phyloP scores from a whole-genome alignment of 345 rosid genomes.

The Luvunga scandens region DNA sequence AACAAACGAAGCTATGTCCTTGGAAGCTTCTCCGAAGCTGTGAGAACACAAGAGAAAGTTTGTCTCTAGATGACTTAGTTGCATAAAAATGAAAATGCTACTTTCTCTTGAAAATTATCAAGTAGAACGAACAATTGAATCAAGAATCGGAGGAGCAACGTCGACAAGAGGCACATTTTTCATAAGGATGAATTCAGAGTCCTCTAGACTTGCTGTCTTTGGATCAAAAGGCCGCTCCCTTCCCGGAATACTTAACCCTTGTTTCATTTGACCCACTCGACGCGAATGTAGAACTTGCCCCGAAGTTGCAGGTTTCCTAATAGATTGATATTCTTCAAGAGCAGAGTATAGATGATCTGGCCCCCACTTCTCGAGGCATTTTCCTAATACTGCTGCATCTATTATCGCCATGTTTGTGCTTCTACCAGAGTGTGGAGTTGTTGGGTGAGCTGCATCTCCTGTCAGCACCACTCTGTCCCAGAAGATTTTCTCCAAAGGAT shows the following conservation, averaged over 20 bases:
- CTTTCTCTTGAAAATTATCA: background rate
- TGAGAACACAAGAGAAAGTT: background rate
- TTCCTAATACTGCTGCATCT: conserved; percentile 65
- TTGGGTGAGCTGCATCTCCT: conserved; percentile 87
- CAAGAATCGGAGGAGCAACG: conserved; percentile 29
- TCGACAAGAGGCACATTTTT: conserved; percentile 49
- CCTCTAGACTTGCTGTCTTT: conserved; percentile 23
- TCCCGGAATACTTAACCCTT: conserved; percentile 44
- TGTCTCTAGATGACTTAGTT: background rate
- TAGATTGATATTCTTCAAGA: conserved; percentile 61
- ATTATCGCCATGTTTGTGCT: conserved; percentile 77
- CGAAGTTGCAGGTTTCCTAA: conserved; percentile 50
- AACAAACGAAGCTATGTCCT: background rate
- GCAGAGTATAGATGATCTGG: conserved; percentile 37
- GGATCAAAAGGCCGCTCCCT: conserved; percentile 31
- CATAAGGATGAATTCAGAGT: conserved; percentile 39
- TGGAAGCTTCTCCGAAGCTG: too few relatives aligned
- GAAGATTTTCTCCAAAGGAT: conserved; percentile 45
- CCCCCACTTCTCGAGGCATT: conserved; percentile 53
- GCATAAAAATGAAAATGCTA: background rate
- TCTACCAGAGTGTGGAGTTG: conserved; percentile 63
- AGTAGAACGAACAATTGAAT: conserved; percentile 9
- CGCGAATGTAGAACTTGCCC: conserved; percentile 64
- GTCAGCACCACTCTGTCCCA: conserved; percentile 26
- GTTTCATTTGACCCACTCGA: conserved; percentile 54